A percentile compares a stretch with the other conserved stretches of the same genome.
Conservation (phyloP, 768 basidiomycete species). For the Hebeloma cylindrosporum region DNA sequence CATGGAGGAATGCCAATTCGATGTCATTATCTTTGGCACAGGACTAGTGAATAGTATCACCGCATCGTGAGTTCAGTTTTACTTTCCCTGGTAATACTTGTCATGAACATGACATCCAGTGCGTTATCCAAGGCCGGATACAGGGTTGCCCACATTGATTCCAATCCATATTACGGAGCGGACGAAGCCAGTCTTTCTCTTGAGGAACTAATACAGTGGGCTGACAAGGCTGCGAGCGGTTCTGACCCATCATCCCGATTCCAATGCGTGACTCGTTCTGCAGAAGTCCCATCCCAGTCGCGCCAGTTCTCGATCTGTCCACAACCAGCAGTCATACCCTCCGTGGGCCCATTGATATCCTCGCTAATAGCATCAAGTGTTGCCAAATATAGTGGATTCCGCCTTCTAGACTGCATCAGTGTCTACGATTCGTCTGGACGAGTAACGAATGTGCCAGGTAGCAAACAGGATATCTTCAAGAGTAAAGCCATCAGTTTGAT, state of each 20-base stretch:
- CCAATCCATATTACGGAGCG: slow-evolving; percentile 82
- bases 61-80: slow-evolving; percentile 68
- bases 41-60: slow-evolving; percentile 82
- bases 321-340: slow-evolving; percentile 79
- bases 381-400: slow-evolving; percentile 88
- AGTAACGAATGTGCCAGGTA: slow-evolving; percentile 74
- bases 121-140: slow-evolving; percentile 88
- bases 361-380: slow-evolving; percentile 82
- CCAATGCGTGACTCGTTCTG: slow-evolving; percentile 44
- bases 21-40: slow-evolving; percentile 73
- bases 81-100: slow-evolving; percentile 11
- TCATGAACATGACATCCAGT: slow-evolving; percentile 41
- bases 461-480: slow-evolving; percentile 93
- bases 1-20: slow-evolving; percentile 52
- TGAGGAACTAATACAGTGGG: slow-evolving; percentile 78
- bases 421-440: slow-evolving; percentile 51
- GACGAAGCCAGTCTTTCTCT: slow-evolving; percentile 79
- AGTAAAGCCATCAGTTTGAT: slow-evolving; percentile 70
- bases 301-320: slow-evolving; percentile 86
- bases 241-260: slow-evolving; percentile 31
- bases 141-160: slow-evolving; percentile 86
- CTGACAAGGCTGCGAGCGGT: slow-evolving; percentile 34
- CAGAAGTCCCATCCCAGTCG: slow-evolving; percentile 48
- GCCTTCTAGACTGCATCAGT: slow-evolving; percentile 70
- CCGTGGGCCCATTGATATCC: slow-evolving; percentile 75